These are phyloP conservation scores for Fusarium piperis DNA, from an alignment of 2,329 filamentous ascomycete genomes.

Conservation along the genomic window DNA sequence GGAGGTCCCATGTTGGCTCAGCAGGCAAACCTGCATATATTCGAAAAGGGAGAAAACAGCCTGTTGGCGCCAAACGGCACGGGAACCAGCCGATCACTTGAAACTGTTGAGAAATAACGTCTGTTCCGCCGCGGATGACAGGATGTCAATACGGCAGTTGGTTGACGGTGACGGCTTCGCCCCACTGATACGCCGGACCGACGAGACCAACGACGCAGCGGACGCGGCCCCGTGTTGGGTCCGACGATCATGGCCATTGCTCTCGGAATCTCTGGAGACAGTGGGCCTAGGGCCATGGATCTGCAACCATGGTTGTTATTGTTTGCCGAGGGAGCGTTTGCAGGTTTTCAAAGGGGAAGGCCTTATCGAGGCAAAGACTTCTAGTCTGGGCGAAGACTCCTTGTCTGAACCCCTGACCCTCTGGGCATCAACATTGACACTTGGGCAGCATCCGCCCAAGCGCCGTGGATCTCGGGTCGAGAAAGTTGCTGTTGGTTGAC, in stretches of 20 bases:
- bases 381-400: background rate
- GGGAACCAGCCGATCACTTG: background rate
- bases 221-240: background rate
- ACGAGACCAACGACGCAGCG: background rate
- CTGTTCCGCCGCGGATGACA: background rate
- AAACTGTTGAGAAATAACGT: conserved; percentile 8
- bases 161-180: background rate
- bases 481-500: background rate
- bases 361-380: background rate
- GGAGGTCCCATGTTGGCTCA: conserved; percentile 5
- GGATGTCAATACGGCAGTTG: background rate
- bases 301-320: background rate
- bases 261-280: background rate
- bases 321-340: background rate
- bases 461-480: background rate
- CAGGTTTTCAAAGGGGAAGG: background rate
- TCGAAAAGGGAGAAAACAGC: conserved; percentile 2
- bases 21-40: conserved; percentile 2
- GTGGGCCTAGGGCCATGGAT: background rate
- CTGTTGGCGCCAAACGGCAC: background rate
- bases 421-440: background rate
- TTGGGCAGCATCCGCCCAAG: background rate
- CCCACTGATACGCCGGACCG: background rate
- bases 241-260: background rate
- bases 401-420: background rate